Base-by-base conservation (phyloP, 1,284 basidiomycete genomes). In the Ustilago sp. region DNA sequence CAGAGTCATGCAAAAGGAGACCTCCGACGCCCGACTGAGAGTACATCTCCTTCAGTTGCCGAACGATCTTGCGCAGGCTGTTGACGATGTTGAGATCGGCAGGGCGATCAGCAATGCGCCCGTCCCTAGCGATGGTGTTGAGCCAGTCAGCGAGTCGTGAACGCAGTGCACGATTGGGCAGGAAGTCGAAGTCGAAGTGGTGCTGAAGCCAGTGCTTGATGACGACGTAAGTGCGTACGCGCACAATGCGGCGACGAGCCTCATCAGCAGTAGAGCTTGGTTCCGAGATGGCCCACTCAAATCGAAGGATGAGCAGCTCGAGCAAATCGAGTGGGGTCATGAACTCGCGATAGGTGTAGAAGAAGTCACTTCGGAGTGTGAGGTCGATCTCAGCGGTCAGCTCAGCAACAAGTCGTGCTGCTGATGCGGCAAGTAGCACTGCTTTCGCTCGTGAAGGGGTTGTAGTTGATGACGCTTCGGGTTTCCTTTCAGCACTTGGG, bases 361-460 rank as follows among this genome's bases (percentile, higher is more conserved):
- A 83, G 59, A 84, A 84, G 65, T 83, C 80, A 12, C 68, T 77
- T 45, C 79, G 58, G 13, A 84, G 64, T 12, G 66, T 63, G 23
- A 77, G 63, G 60, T 83, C 82, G 59, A 83, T 82, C 56, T 77
- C 81, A 12, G 80, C 78, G 4, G 82, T 84, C 12, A 84, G 68
- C 68, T 83, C 81, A 7, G 81, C 81, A 43, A 84, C 72, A n/a
- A 84, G 62, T 6, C 72, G 70, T 13, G 76, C 68, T 28, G 70
- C 68, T 17, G 80, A 78, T 2, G 80, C 81, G 7, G 82, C 82
- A 4, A 83, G 59, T 32, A 83, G 51, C 38, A 69, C 61, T 0
- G 77, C 56, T 50, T 66, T 63, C 51, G 59, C 70, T 0, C 23
- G 48, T 34, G 54, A 2, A 12, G 59, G 6, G 19, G 48, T 19